Evolutionary conservation across 75 land plant genomes (phyloP).

Genomic region (Cunninghamia lanceolata): DNA sequence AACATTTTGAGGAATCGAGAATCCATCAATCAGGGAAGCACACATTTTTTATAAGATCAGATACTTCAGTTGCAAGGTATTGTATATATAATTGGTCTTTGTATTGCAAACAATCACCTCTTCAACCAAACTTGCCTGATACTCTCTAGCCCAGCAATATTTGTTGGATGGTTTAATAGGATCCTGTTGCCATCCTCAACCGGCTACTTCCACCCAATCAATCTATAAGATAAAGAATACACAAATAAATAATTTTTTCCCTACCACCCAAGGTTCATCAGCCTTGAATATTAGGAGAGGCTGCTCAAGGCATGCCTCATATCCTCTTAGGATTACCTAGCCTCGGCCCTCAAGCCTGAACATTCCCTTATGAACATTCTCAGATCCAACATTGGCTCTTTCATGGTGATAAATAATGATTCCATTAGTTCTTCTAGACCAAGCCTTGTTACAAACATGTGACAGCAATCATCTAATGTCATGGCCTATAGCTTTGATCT

Average conservation of each 20-base stretch:
- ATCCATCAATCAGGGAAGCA: not conserved
- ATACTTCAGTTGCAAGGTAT: not conserved
- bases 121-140: not conserved
- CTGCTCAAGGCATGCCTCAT: not conserved
- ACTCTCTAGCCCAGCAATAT: not conserved
- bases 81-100: not conserved
- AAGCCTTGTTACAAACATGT: not conserved
- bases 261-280: not conserved
- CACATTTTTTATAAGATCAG: not conserved
- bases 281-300: not conserved
- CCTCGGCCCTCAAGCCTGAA: not conserved
- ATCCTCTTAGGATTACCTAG: not conserved
- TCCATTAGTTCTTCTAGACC: not conserved
- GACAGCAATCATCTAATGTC: not conserved
- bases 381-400: not conserved
- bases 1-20: too few relatives aligned
- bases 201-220: not conserved
- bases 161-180: not conserved
- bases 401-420: not conserved
- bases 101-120: not conserved
- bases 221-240: not conserved
- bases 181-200: not conserved
- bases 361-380: not conserved
- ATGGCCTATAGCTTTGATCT: not conserved
- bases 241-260: not conserved